Evolutionary conservation across 2,329 filamentous ascomycete species (phyloP).

Genomic region (Paecilomyces variotii): DNA sequence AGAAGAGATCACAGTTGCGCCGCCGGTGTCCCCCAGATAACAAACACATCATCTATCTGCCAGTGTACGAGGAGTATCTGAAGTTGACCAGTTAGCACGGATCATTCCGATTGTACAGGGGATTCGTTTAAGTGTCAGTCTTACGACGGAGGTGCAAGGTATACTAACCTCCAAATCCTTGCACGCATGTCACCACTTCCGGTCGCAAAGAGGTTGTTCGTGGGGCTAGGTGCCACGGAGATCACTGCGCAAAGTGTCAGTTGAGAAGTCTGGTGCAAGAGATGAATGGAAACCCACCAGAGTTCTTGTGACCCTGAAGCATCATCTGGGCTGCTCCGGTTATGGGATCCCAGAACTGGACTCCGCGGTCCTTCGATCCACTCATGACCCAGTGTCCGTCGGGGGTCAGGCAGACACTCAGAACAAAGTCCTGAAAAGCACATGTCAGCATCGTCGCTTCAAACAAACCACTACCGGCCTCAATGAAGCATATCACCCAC

Average conservation of each 20-base stretch:
- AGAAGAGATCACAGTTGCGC: conserved; percentile 23
- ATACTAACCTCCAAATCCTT: conserved; percentile 77
- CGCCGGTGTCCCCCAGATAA: conserved; percentile 22
- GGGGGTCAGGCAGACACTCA: conserved; percentile 89
- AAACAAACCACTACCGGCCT: conserved; percentile 2
- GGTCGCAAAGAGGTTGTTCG: conserved; percentile 82
- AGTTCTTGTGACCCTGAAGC: conserved; percentile 98
- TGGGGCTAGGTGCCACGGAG: conserved; percentile 88
- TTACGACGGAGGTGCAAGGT: neutral
- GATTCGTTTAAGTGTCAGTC: neutral
- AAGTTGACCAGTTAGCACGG: neutral
- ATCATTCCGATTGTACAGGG: neutral
- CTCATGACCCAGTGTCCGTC: conserved; percentile 95
- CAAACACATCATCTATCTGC: conserved; percentile 29
- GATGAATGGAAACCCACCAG: conserved; percentile 43
- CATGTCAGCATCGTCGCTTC: conserved; percentile 7
- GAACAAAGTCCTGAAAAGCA: conserved; percentile 71
- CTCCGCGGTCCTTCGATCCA: conserved; percentile 91
- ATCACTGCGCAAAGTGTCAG: conserved; percentile 55
- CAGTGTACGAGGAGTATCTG: conserved; percentile 33
- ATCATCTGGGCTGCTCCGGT: conserved; percentile 94
- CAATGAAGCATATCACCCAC: conserved; percentile 41
- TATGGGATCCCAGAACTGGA: conserved; percentile 96
- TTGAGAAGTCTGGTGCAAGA: conserved; percentile 2
- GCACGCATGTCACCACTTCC: conserved; percentile 97